Percentiles rank a stretch among this genome's conserved stretches.
Conservation (phyloP, 2,329 filamentous ascomycete species). For the Pyrenophora tritici-repentis region DNA sequence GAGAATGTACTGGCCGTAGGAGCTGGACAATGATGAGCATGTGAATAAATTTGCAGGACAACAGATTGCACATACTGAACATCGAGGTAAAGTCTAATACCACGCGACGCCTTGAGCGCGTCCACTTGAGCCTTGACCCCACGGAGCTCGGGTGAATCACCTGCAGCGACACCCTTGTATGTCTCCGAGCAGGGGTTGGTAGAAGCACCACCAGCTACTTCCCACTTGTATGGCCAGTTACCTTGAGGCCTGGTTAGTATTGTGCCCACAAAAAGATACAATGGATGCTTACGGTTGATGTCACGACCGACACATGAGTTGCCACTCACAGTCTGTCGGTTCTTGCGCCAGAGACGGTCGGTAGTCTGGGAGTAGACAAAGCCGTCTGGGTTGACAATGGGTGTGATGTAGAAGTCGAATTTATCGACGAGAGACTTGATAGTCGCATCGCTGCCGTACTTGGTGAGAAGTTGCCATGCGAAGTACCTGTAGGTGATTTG, state of each 20-base stretch:
- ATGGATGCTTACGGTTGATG: constrained; percentile 38
- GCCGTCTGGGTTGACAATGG: constrained; percentile 32
- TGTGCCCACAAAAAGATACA: neutral
- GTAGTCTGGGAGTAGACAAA: constrained; percentile 47
- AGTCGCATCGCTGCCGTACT: constrained; percentile 39
- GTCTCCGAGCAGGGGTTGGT: constrained; percentile 47
- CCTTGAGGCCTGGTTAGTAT: neutral
- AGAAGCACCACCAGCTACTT: constrained; percentile 40
- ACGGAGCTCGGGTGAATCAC: constrained; percentile 42
- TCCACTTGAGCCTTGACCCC: constrained; percentile 52
- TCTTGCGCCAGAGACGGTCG: constrained; percentile 50
- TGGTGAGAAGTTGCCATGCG: constrained; percentile 44
- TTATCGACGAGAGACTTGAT: constrained; percentile 44
- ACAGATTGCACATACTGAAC: constrained; percentile 59
- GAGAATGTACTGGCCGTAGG: constrained; percentile 40
- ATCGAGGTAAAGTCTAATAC: constrained; percentile 66
- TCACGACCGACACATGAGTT: constrained; percentile 44
- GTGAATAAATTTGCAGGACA: too few relatives aligned
- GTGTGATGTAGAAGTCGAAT: constrained; percentile 44
- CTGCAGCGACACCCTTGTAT: constrained; percentile 42
- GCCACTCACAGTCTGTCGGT: constrained; percentile 41
- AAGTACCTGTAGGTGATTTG: constrained; percentile 25
- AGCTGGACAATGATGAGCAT: constrained; percentile 1
- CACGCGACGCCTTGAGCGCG: constrained; percentile 49
- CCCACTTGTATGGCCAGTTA: constrained; percentile 49